Evolutionary conservation across 495 filamentous ascomycete genomes (phyloP), one percentile per base, ranked within the genome.

Genomic region (Aspergillus leporis): DNA sequence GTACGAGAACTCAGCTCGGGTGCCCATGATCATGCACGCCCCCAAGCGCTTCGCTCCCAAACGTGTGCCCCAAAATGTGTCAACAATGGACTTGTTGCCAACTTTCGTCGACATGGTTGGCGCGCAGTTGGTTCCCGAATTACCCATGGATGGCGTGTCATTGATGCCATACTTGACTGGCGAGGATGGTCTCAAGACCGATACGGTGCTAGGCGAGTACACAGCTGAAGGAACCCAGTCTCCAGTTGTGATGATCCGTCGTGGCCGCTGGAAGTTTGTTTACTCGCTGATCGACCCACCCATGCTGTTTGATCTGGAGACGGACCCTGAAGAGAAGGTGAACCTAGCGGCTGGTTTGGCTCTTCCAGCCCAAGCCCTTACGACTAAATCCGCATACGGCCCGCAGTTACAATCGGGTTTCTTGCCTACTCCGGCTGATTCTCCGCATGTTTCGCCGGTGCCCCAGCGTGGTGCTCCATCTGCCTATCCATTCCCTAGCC

Each of bases 201-300:
- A 96, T 61, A 90, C 87, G 12, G 91, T 91, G 21, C 87, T 91
- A 64, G 90, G 89, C 55, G 91, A 96, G 73, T 96, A 95, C 72
- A 91, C 90, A 69, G 91, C 89, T 19, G 91, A 96, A 73, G 91
- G 91, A 46, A 94, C 91, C 3, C 81, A 93, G 58, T 84, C 87
- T 5, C 91, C 91, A 0, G 78, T 93, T n/a, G 87, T 94, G 75
- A 96, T 96, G 91, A 95, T 96, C 66, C 83, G 85, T 31, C 85
- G 89, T 46, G 91, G 90, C 12, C 75, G 75, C 46, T 94, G 87
- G 87, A 96, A 96, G 74, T 93, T 89, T 60, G 81, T 90, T 59
- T 89, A 86, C 60, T 95, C 90, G 56, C 83, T 89, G 7, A 85
- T 88, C 16, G 92, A 96, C 68, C 86, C 87, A 4, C 82, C 88